These are phyloP conservation scores for Leucocoprinus sp. DNA, from an alignment of 768 basidiomycete genomes.

Conservation along the genomic window DNA sequence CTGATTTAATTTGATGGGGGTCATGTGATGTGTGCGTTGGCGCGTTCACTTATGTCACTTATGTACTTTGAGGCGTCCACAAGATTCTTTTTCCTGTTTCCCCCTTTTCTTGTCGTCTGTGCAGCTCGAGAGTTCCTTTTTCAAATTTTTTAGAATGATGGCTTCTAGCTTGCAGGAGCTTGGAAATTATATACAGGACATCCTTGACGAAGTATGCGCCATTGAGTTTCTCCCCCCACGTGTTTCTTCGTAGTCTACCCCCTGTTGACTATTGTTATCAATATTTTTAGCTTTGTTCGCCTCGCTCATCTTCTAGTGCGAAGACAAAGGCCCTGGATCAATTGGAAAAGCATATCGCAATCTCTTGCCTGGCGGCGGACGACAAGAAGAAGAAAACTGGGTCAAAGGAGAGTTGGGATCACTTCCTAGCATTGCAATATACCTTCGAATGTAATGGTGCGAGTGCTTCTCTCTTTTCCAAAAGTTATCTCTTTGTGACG, in stretches of 20 bases:
- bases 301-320: constrained; percentile 42
- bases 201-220: constrained; percentile 58
- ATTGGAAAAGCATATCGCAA: constrained; percentile 48
- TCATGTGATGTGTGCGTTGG: constrained; percentile 3
- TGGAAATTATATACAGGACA: constrained; percentile 44
- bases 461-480: too few relatives aligned
- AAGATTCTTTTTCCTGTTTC: background rate
- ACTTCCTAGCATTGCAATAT: constrained; percentile 63
- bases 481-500: too few relatives aligned
- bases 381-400: constrained; percentile 30
- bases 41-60: constrained; percentile 13
- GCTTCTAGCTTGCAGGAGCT: constrained; percentile 25
- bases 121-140: constrained; percentile 11
- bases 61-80: constrained; percentile 23
- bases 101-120: constrained; percentile 10
- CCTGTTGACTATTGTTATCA: too few relatives aligned
- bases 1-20: too few relatives aligned
- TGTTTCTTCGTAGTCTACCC: too few relatives aligned
- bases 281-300: constrained; percentile 67
- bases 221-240: too few relatives aligned
- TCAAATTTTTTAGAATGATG: background rate
- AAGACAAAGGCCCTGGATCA: constrained; percentile 47
- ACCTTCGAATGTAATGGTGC: constrained; percentile 79
- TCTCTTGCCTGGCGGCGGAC: constrained; percentile 30
- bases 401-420: constrained; percentile 33